Conservation (phyloP, 2,329 filamentous ascomycete species). For the Mycosphaerella sp. region DNA sequence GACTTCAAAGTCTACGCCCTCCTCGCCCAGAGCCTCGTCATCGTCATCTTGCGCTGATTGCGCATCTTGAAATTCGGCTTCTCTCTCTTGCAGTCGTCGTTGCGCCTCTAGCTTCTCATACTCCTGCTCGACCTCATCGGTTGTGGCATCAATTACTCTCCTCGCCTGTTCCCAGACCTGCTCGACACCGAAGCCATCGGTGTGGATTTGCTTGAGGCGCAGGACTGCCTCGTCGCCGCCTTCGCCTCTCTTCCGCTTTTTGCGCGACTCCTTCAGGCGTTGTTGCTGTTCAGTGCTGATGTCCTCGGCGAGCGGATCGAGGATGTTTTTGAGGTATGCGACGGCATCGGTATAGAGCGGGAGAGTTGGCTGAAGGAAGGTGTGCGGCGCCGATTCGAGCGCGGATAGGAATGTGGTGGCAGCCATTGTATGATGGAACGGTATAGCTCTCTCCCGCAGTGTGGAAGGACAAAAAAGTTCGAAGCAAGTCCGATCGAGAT, state of each 20-base stretch:
- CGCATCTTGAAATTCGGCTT: constrained; percentile 28
- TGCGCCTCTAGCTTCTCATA: constrained; percentile 33
- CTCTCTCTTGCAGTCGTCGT: neutral
- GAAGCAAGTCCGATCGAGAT: constrained; percentile 4
- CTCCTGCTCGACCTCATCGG: constrained; percentile 48
- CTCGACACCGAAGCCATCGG: constrained; percentile 77
- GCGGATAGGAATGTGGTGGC: constrained; percentile 19
- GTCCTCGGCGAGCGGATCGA: constrained; percentile 70
- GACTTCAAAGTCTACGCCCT: constrained; percentile 34
- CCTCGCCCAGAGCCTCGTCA: constrained; percentile 33
- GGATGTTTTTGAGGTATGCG: constrained; percentile 68
- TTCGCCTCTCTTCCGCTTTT: constrained; percentile 68
- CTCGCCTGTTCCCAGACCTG: constrained; percentile 94
- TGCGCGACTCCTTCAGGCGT: constrained; percentile 60
- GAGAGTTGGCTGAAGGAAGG: constrained; percentile 68
- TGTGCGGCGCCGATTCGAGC: constrained; percentile 48
- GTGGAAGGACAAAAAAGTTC: neutral
- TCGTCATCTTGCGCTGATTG: constrained; percentile 23
- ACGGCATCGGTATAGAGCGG: constrained; percentile 64
- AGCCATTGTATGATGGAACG: constrained; percentile 17
- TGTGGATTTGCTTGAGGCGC: constrained; percentile 74
- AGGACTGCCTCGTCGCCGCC: constrained; percentile 49
- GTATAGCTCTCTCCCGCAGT: neutral
- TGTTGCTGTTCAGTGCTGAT: constrained; percentile 67
- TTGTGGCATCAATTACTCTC: constrained; percentile 66